Evolutionary conservation across 2,329 filamentous ascomycete species (phyloP), one percentile per base, ranked within the genome.

Genomic region (Penicillium thymicola): DNA sequence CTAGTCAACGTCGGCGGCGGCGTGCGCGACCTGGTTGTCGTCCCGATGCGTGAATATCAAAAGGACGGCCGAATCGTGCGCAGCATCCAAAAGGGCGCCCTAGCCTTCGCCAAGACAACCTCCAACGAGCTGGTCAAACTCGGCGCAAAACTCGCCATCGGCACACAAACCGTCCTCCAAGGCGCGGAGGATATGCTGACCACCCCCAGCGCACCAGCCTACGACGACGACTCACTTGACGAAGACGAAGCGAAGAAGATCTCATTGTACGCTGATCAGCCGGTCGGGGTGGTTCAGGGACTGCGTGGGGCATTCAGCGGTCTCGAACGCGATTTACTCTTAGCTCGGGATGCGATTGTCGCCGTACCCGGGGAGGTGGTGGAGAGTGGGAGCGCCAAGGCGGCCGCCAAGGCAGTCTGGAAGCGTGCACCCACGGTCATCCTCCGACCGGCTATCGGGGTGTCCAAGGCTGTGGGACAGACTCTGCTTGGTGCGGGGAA

Each of bases 21-120:
- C 1, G 85, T 99, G 66, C 86, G 85, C 57, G 89, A 97, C 65
- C 83, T 99, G 0, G 84, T 99, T 2, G 88, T 94, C 52, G 87
- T 99, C 4, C 94, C 94, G 0, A 88, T 99, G 71, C 85, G 85
- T 14, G 94, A 99, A 71, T 99, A 99, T 74, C 86, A 85, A 71
- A 97, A 96, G 72, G 94, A 99, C 65, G 94, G 94, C 0, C 87
- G 94, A 30, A 85, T 99, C 51, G 87, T 99, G 5, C 89, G 94
- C 51, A 94, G 91, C 72, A 88, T 99, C 51, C 87, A 91, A 59
- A 97, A 96, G 75, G 94, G 95, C 2, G 92, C 92, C 0, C 79
- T 88, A 9, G 88, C 90, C 2, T 99, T 99, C 74, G 92, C 90
- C 36, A 92, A 89, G 68, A 97, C 92, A 1, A 99, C 94, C 0